Evolutionary conservation across 495 filamentous ascomycete species (phyloP).

Genomic region (Penicillium egyptiacum): DNA sequence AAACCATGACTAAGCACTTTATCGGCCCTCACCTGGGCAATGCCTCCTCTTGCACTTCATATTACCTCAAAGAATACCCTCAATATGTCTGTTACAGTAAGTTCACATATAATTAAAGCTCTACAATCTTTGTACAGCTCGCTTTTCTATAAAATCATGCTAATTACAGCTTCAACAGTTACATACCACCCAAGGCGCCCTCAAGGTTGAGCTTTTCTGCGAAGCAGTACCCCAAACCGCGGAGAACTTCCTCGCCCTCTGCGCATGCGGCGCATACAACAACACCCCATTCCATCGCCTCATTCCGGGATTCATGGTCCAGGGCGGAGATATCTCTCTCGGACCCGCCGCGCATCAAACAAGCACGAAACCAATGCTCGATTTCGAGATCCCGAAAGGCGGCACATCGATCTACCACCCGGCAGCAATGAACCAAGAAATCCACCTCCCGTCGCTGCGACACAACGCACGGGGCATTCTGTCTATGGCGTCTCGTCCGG

Average conservation of each 20-base stretch:
- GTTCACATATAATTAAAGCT: background rate
- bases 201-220: conserved; percentile 97
- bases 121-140: background rate
- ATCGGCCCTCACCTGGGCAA: conserved; percentile 8
- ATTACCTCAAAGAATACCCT: background rate
- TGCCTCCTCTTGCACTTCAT: conserved; percentile 1
- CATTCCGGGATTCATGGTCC: conserved; percentile 89
- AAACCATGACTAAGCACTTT: conserved; percentile 24
- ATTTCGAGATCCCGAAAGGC: conserved; percentile 64
- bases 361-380: conserved; percentile 41
- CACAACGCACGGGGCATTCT: conserved; percentile 87
- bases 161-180: conserved; percentile 58
- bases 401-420: conserved; percentile 82
- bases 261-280: conserved; percentile 85
- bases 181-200: conserved; percentile 83
- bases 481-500: conserved; percentile 83
- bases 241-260: conserved; percentile 96
- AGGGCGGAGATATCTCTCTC: conserved; percentile 79
- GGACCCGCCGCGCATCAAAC: conserved; percentile 48
- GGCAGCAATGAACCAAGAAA: conserved; percentile 84
- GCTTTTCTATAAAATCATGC: background rate
- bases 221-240: conserved; percentile 89
- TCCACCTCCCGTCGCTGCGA: conserved; percentile 70
- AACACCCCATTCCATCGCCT: conserved; percentile 86
- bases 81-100: conserved; percentile 40